Evolutionary conservation across 2,329 filamentous ascomycete species (phyloP), one percentile per base, ranked within the genome.

Genomic region (Ceratocystis destructans): DNA sequence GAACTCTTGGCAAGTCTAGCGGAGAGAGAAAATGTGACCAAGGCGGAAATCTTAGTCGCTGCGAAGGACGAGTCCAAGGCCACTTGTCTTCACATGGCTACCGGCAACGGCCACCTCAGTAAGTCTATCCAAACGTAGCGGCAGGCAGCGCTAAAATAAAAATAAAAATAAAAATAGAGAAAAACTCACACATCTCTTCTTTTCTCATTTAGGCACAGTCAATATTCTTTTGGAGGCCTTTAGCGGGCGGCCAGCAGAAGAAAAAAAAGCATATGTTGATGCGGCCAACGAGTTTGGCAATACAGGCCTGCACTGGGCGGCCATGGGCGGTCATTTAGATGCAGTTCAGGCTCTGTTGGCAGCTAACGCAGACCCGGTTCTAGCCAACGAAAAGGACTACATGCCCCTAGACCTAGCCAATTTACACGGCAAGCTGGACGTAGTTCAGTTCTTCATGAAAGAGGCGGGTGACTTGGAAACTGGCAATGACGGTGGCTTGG

Each of bases 281-380:
- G 78, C 81, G 1, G 80, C 83, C 69, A 99, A 99, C 73, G 79
- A 85, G 69, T 87, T 88, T 59, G 92, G 91, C 57, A 97, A 96
- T 77, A 96, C 93, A 0, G 84, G 90, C 0, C 79, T 99, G 67
- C 94, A 99, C 77, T 97, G 92, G 92, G 93, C 93, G 0, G 89
- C 90, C 0, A 78, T 96, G 66, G 94, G 95, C 65, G 92, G 92
- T 1, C 92, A 96, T 72, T 78, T 97, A 2, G 83, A 87, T 5
- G 83, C 86, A 2, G 90, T 96, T 5, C 89, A 92, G 77, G 77
- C 85, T 0, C 81, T 99, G 12, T 80, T 96, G 1, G 68, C 62
- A 37, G 79, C 84, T 2, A 91, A 90, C 1, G 91, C 91, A 1
- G 87, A 90, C 67, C 86, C 91, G 3, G 85, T 85, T 10, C 78